Conservation (phyloP, 306 rosid species). For the Ceratonia siliqua region DNA sequence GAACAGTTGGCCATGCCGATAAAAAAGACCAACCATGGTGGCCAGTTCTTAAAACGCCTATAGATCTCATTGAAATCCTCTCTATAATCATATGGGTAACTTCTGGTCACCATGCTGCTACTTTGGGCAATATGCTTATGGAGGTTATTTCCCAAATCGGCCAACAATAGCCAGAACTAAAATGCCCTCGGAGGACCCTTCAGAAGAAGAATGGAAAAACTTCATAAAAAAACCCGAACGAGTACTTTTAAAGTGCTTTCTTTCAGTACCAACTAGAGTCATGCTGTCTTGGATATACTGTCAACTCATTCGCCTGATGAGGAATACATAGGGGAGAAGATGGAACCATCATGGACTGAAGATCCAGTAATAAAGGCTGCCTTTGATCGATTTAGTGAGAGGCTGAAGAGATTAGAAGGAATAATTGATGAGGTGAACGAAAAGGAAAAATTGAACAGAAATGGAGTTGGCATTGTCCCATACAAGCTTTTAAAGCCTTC, state of each 20-base stretch:
- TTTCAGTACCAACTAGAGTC: slow-evolving; percentile 64
- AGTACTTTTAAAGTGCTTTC: slow-evolving; percentile 5
- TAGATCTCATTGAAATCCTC: slow-evolving; percentile 8
- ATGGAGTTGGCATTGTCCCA: slow-evolving; percentile 75
- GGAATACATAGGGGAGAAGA: slow-evolving; percentile 91
- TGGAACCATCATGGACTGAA: too few relatives aligned
- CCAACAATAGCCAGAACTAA: slow-evolving; percentile 16
- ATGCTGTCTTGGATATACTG: slow-evolving; percentile 90
- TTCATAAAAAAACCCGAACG: background rate
- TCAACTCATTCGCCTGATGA: slow-evolving; percentile 94
- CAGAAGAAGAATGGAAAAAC: background rate
- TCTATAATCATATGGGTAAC: slow-evolving; percentile 8
- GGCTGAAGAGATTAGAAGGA: slow-evolving; percentile 62
- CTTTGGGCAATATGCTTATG: background rate
- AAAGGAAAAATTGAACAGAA: slow-evolving; percentile 47
- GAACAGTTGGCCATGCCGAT: slow-evolving; percentile 16
- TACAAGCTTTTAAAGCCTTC: slow-evolving; percentile 79
- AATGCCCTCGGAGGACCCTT: slow-evolving; percentile 17
- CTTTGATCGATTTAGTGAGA: slow-evolving; percentile 78
- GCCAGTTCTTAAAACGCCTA: background rate
- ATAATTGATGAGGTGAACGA: slow-evolving; percentile 62
- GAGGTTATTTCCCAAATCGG: slow-evolving; percentile 23
- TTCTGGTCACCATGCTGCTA: slow-evolving; percentile 11
- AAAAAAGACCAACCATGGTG: slow-evolving; percentile 27
- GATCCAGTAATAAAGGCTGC: too few relatives aligned